phyloP scores from a whole-genome alignment of 345 rosid species.

The Alliaria petiolata region DNA sequence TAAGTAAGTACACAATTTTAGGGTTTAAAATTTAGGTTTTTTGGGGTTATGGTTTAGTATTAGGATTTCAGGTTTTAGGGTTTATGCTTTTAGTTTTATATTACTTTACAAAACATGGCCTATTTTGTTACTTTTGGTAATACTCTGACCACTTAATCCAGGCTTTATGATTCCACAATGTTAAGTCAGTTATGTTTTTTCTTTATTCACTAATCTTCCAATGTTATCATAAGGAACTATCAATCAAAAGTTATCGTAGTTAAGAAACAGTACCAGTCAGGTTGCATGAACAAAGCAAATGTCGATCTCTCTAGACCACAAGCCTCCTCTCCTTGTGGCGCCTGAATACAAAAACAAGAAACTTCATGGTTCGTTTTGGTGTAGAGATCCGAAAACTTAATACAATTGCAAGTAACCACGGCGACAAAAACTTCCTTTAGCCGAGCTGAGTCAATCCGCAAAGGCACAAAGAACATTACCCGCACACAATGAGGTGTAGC shows the following conservation, averaged over 20 bases:
- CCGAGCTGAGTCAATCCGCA: not conserved
- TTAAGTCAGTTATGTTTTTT: no score
- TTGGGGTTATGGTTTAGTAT: no score
- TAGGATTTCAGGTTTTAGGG: no score
- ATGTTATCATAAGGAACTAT: not conserved
- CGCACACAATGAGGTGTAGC: conserved; percentile 93
- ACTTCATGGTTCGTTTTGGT: not conserved
- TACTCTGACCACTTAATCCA: no score
- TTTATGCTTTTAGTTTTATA: no score
- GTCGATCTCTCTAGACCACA: conserved; percentile 73
- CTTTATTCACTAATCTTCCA: no score
- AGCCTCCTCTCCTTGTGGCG: conserved; percentile 71
- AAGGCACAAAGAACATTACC: conserved; percentile 41
- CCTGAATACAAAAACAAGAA: conserved; percentile 34
- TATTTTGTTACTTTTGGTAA: no score
- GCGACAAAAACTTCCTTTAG: not conserved
- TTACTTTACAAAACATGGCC: no score
- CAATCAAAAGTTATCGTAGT: not conserved
- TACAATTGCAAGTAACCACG: not conserved
- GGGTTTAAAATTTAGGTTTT: no score
- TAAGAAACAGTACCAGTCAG: conserved; percentile 62
- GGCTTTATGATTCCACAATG: no score
- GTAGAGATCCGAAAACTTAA: not conserved
- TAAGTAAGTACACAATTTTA: no score
- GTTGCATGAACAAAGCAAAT: conserved; percentile 95